These are phyloP conservation scores for Acanthamoeba healyi DNA, from an alignment of 208 protist genomes.

Conservation along the genomic window DNA sequence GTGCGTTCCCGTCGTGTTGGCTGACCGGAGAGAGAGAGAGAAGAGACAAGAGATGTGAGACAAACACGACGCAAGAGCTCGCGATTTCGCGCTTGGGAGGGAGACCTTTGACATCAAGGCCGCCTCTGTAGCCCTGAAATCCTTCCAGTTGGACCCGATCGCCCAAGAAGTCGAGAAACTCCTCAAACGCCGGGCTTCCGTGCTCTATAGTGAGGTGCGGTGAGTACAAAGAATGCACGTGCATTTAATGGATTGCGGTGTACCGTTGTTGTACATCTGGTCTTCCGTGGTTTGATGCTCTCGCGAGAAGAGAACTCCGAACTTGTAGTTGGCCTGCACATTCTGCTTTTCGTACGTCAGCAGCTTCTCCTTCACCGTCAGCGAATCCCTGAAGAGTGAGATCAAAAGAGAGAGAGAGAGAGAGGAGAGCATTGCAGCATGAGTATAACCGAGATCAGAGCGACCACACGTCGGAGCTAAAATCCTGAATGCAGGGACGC, in stretches of 20 bases:
- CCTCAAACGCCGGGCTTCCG: slow-evolving; percentile 62
- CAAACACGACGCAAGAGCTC: neutral
- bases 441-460: neutral
- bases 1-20: slow-evolving; percentile 74
- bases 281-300: slow-evolving; percentile 56
- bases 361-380: slow-evolving; percentile 46
- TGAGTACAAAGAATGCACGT: neutral
- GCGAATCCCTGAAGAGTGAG: neutral
- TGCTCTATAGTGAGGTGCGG: slow-evolving; percentile 4
- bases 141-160: slow-evolving; percentile 8
- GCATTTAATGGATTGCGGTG: too few species aligned
- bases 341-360: slow-evolving; percentile 56
- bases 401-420: too few species aligned
- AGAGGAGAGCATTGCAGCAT: neutral
- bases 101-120: slow-evolving; percentile 74
- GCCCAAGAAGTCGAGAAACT: slow-evolving; percentile 72
- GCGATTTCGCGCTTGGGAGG: neutral
- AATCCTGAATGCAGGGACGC: neutral
- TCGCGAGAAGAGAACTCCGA: slow-evolving; percentile 49
- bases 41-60: neutral
- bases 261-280: slow-evolving; percentile 74
- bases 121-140: slow-evolving; percentile 64
- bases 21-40: neutral
- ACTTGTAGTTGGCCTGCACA: slow-evolving; percentile 60
- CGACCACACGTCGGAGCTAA: neutral